Percentiles rank a stretch among this genome's conserved stretches.
These are phyloP conservation scores for Naganishia vishniacii DNA, from an alignment of 768 basidiomycete species.

Conservation along the genomic window DNA sequence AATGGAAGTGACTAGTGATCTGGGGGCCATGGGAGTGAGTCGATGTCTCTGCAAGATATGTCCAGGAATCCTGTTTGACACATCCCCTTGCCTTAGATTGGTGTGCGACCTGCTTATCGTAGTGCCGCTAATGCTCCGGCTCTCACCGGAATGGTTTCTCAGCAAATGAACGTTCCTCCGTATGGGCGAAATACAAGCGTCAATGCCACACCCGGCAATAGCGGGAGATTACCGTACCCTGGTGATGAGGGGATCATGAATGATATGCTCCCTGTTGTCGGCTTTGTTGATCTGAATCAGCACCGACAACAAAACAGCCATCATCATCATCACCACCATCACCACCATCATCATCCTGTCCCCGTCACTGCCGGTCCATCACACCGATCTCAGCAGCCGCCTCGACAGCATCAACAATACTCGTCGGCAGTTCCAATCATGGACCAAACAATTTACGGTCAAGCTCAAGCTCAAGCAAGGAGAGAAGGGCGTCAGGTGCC, in stretches of 20 bases:
- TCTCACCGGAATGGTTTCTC: background rate
- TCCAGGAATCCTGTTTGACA: background rate
- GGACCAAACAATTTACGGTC: slow-evolving; percentile 19
- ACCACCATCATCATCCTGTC: slow-evolving; percentile 23
- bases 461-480: slow-evolving; percentile 18
- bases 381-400: background rate
- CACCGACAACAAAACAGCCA: background rate
- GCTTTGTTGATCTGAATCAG: slow-evolving; percentile 10
- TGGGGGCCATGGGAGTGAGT: slow-evolving; percentile 44
- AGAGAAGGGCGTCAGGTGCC: slow-evolving; percentile 29
- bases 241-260: slow-evolving; percentile 1
- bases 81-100: background rate
- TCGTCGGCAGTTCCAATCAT: slow-evolving; percentile 15
- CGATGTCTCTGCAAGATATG: background rate
- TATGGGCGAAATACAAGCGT: slow-evolving; percentile 19
- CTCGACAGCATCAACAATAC: slow-evolving; percentile 11
- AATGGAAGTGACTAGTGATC: slow-evolving; percentile 37
- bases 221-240: slow-evolving; percentile 5
- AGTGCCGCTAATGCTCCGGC: background rate
- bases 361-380: background rate
- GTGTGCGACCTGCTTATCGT: slow-evolving; percentile 4
- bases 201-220: slow-evolving; percentile 29
- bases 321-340: slow-evolving; percentile 18
- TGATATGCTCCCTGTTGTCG: background rate
- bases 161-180: background rate